These are phyloP conservation scores for Sequoia sempervirens DNA, from an alignment of 75 land plant species.

Conservation along the genomic window DNA sequence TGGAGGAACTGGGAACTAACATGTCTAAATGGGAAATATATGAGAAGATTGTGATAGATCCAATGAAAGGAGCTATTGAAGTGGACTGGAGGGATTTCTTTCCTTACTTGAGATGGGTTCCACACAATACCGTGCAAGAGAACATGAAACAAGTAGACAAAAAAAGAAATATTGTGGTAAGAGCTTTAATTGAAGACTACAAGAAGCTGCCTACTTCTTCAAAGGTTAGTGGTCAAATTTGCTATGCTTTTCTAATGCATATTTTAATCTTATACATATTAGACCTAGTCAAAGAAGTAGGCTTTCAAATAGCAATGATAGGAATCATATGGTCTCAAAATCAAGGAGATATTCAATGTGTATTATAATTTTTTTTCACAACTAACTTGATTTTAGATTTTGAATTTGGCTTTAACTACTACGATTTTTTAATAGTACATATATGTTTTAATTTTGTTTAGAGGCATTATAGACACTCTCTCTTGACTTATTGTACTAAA, in stretches of 20 bases:
- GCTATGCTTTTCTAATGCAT: background rate
- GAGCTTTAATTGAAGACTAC: conserved; percentile 54
- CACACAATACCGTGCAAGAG: conserved; percentile 52
- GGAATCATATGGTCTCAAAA: too few relatives aligned
- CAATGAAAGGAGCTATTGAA: conserved; percentile 76
- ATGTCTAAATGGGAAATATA: conserved; percentile 59
- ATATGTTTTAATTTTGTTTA: too few relatives aligned
- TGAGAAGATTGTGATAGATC: conserved; percentile 53
- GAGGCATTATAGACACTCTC: too few relatives aligned
- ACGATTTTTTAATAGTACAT: too few relatives aligned
- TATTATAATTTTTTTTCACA: too few relatives aligned
- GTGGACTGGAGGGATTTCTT: conserved; percentile 99
- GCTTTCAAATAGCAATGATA: too few relatives aligned
- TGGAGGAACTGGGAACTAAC: conserved; percentile 49
- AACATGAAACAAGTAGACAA: conserved; percentile 31
- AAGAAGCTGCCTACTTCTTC: conserved; percentile 42
- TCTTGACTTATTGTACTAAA: too few relatives aligned
- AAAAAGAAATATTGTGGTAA: conserved; percentile 42
- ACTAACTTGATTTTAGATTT: too few relatives aligned
- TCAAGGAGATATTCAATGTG: too few relatives aligned
- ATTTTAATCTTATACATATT: background rate
- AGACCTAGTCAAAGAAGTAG: too few relatives aligned
- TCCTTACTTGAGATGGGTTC: conserved; percentile 84
- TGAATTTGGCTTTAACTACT: too few relatives aligned
- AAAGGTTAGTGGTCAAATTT: conserved; percentile 30